A percentile compares a stretch with the other conserved stretches of the same genome.
Conservation (phyloP, 495 filamentous ascomycete genomes). For the Stereocaulon alpinum region DNA sequence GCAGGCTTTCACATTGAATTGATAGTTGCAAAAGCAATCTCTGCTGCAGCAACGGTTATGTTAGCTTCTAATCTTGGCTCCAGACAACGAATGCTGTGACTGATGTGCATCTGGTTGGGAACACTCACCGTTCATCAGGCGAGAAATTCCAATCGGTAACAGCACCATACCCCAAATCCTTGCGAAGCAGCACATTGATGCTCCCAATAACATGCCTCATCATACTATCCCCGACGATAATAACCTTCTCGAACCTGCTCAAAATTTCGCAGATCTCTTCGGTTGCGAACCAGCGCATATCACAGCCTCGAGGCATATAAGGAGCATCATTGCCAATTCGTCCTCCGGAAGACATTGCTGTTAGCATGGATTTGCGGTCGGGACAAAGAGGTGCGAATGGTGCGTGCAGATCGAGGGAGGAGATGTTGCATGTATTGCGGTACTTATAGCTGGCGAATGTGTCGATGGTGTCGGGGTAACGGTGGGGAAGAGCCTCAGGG, state of each 20-base stretch:
- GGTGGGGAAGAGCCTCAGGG: constrained; percentile 28
- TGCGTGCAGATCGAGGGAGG: constrained; percentile 39
- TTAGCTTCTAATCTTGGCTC: neutral
- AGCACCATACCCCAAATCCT: constrained; percentile 42
- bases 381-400: constrained; percentile 35
- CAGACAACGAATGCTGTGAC: too few species aligned
- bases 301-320: constrained; percentile 39
- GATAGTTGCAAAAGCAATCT: constrained; percentile 43
- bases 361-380: constrained; percentile 32
- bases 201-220: constrained; percentile 43
- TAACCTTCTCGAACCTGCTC: constrained; percentile 38
- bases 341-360: constrained; percentile 42
- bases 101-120: too few species aligned
- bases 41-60: constrained; percentile 20
- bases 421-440: constrained; percentile 36
- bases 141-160: constrained; percentile 46
- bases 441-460: constrained; percentile 33
- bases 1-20: constrained; percentile 43
- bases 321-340: constrained; percentile 40
- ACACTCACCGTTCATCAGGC: constrained; percentile 35
- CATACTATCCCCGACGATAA: constrained; percentile 44
- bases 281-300: constrained; percentile 43
- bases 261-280: constrained; percentile 41
- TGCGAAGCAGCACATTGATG: constrained; percentile 39
- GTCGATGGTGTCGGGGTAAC: constrained; percentile 29